Evolutionary conservation across 2,329 filamentous ascomycete species (phyloP), one percentile per base, ranked within the genome.

Genomic region (Claviceps spartinae): DNA sequence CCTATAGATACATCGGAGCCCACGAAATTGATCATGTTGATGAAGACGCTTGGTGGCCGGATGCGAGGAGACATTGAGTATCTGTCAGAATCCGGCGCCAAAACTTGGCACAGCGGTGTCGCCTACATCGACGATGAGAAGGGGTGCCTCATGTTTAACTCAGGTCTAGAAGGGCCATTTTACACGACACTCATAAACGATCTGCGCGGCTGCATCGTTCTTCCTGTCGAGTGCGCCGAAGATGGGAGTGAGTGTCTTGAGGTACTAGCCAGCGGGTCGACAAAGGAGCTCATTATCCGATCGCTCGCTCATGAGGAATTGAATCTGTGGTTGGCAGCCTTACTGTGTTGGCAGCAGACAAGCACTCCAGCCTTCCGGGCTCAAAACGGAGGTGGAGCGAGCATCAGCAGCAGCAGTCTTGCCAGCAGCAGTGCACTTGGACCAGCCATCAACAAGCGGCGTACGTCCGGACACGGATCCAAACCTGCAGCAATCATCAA

Each of bases 1-100:
- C 80, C 81, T 3, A 71, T 84, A 48, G 75, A 77, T 38, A 82
- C 81, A 4, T 75, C 78, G 20, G 83, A 89, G 65, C 81, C 84
- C 41, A 83, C 83, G 59, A 85, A 81, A 61, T 76, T 91, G 26
- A 70, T 89, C 51, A 74, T 81, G 59, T 69, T 93, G 54, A 91
- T 93, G 86, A 86, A 83, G 64, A 82, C 77, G 24, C 71, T 88
- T 6, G 85, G 83, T 61, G 87, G 88, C 30, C 78, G 82, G 57
- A 93, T 91, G 86, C 82, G 82, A 60, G 87, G 87, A 52, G 81
- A 84, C 58, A 74, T 89, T 34, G 83, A 87, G 56, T 91, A 87
- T 62, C 80, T 85, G 59, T 13, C 48, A 26, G 73, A 74, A 44
- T 79, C 81, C 40, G 72, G 74, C 14, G 71, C 72, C 24, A 79